Percentiles rank a stretch among this genome's conserved stretches.
These are phyloP conservation scores for Trichoderma citrinoviride DNA, from an alignment of 2,329 filamentous ascomycete genomes.

Conservation along the genomic window DNA sequence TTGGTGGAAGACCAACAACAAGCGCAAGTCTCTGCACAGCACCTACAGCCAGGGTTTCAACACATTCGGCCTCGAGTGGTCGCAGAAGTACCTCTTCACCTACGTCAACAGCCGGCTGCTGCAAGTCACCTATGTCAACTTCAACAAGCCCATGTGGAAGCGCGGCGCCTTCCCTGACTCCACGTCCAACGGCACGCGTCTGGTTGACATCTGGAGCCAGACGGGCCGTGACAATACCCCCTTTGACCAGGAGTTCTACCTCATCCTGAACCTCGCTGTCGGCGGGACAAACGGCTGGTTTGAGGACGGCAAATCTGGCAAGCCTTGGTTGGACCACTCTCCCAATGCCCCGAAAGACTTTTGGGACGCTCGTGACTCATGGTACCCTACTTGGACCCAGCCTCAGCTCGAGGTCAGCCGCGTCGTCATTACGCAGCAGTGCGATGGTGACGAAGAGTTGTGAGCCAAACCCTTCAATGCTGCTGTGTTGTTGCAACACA, in stretches of 20 bases:
- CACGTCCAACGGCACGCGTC: slow-evolving; percentile 62
- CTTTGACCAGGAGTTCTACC: slow-evolving; percentile 73
- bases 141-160: slow-evolving; percentile 64
- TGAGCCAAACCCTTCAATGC: slow-evolving; percentile 27
- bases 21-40: slow-evolving; percentile 70
- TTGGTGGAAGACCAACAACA: slow-evolving; percentile 82
- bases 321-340: slow-evolving; percentile 75
- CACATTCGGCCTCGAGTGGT: slow-evolving; percentile 82
- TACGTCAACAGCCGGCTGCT: slow-evolving; percentile 78
- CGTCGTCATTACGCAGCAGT: slow-evolving; percentile 70
- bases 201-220: slow-evolving; percentile 62
- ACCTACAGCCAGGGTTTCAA: slow-evolving; percentile 69
- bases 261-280: slow-evolving; percentile 73
- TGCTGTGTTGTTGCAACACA: background rate
- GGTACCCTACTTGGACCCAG: slow-evolving; percentile 69
- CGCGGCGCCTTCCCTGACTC: slow-evolving; percentile 65
- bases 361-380: slow-evolving; percentile 64
- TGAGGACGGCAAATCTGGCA: slow-evolving; percentile 64
- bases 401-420: slow-evolving; percentile 67
- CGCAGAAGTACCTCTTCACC: slow-evolving; percentile 82
- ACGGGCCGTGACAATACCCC: slow-evolving; percentile 63
- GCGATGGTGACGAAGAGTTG: slow-evolving; percentile 57
- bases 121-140: slow-evolving; percentile 77
- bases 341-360: slow-evolving; percentile 70
- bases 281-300: slow-evolving; percentile 84